Conservation (phyloP, 768 basidiomycete species). For the Macrocybe gigantea region DNA sequence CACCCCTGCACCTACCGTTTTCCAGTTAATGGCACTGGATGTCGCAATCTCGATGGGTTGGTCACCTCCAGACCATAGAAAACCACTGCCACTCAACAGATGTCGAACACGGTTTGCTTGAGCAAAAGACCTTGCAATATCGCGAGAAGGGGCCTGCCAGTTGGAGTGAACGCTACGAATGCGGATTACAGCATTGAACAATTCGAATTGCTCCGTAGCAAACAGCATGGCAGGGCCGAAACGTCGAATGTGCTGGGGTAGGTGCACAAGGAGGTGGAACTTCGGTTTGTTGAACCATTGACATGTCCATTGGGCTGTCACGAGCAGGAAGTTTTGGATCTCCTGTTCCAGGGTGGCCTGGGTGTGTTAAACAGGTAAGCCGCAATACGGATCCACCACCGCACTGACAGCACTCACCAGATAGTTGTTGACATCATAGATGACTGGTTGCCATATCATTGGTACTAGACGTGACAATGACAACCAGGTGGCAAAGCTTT, state of each 20-base stretch:
- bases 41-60: neutral
- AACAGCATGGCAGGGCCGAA: slow-evolving; percentile 40
- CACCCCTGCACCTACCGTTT: neutral
- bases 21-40: neutral
- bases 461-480: slow-evolving; percentile 25
- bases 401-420: slow-evolving; percentile 16
- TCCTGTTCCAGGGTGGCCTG: slow-evolving; percentile 16
- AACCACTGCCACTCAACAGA: slow-evolving; percentile 16
- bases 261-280: slow-evolving; percentile 34
- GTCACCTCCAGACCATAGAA: neutral
- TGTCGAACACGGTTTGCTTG: slow-evolving; percentile 19
- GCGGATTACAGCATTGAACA: slow-evolving; percentile 33
- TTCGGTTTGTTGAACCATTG: slow-evolving; percentile 39
- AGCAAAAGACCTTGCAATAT: slow-evolving; percentile 21
- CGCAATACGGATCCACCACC: neutral
- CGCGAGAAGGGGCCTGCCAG: slow-evolving; percentile 23
- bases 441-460: slow-evolving; percentile 34
- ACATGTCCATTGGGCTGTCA: slow-evolving; percentile 19
- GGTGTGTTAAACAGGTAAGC: neutral
- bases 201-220: slow-evolving; percentile 37
- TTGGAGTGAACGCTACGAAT: slow-evolving; percentile 27
- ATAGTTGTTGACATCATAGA: slow-evolving; percentile 24
- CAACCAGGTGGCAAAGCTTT: slow-evolving; percentile 24
- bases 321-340: slow-evolving; percentile 30
- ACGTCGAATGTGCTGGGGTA: slow-evolving; percentile 26